Conservation (phyloP, 331 rosid genomes). For the Rosa hybrid region DNA sequence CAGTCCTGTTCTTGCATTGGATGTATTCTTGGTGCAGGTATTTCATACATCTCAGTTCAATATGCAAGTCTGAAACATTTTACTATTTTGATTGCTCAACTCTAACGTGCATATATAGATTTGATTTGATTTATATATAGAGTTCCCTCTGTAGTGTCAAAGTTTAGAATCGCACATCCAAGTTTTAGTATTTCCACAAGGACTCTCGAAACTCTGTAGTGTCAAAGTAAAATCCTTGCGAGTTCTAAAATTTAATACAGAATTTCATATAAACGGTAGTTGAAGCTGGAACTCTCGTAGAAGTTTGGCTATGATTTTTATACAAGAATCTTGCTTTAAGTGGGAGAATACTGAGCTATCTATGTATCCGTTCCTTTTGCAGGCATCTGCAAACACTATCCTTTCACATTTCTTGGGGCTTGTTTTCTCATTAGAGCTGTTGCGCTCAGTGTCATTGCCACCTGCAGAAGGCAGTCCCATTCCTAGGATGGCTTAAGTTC, state of each 20-base stretch:
- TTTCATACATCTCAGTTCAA: conserved; percentile 10
- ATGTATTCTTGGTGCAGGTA: conserved; percentile 98
- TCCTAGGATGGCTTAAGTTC: conserved; percentile 60
- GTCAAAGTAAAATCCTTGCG: not conserved
- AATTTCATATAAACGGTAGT: not conserved
- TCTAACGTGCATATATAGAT: not conserved
- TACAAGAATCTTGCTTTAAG: not conserved
- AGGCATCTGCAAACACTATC: conserved; percentile 97
- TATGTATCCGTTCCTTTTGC: conserved; percentile 18
- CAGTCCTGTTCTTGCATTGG: conserved; percentile 94
- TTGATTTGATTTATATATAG: not conserved
- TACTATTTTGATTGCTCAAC: not conserved
- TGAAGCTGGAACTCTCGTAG: not conserved
- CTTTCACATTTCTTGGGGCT: conserved; percentile 97
- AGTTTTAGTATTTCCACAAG: not conserved
- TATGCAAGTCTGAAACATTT: not conserved
- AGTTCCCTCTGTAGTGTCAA: not conserved
- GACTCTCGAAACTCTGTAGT: not conserved
- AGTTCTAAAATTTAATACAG: not conserved
- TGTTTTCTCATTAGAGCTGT: conserved; percentile 79
- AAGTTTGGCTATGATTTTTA: not conserved
- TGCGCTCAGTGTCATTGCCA: conserved; percentile 81
- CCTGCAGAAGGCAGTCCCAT: conserved; percentile 56
- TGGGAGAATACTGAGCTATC: not conserved
- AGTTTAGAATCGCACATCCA: not conserved